Percentiles rank a stretch among this genome's conserved stretches.
Evolutionary conservation across 257 asterid genomes (phyloP).

Genomic region (Coffea eugenioides): DNA sequence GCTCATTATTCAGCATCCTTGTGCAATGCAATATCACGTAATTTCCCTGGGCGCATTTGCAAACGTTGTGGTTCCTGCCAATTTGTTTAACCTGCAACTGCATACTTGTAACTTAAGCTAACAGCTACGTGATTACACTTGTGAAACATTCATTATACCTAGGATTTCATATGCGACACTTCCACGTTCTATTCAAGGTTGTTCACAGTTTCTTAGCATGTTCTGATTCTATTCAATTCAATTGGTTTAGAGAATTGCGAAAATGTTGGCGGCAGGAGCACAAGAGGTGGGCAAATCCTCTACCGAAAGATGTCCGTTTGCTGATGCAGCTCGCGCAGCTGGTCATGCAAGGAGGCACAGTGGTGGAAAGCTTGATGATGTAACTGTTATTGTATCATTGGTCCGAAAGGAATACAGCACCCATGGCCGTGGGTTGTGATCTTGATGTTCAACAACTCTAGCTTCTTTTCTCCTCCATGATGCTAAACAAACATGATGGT

Average conservation of each 20-base stretch:
- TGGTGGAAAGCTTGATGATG: constrained; percentile 85
- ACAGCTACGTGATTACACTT: neutral
- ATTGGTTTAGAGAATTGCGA: constrained; percentile 61
- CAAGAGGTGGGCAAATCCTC: constrained; percentile 58
- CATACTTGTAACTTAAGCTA: neutral
- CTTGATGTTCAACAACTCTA: neutral
- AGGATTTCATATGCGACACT: neutral
- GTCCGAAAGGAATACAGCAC: constrained; percentile 34
- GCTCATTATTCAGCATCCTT: neutral
- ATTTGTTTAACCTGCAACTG: neutral
- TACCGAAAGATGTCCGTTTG: constrained; percentile 62
- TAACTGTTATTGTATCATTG: constrained; percentile 70
- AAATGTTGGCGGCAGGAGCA: constrained; percentile 58
- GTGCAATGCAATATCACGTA: neutral
- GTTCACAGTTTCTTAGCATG: neutral
- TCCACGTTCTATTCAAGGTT: neutral
- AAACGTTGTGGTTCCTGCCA: neutral
- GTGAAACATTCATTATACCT: neutral
- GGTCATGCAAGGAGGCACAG: constrained; percentile 56
- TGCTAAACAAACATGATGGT: neutral
- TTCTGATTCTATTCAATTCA: no score
- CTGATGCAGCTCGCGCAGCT: constrained; percentile 75
- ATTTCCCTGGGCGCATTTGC: neutral
- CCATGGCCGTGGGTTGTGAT: neutral
- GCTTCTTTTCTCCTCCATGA: neutral